Evolutionary conservation across 441 rosid species (phyloP).

Genomic region (Mallotus repandus): DNA sequence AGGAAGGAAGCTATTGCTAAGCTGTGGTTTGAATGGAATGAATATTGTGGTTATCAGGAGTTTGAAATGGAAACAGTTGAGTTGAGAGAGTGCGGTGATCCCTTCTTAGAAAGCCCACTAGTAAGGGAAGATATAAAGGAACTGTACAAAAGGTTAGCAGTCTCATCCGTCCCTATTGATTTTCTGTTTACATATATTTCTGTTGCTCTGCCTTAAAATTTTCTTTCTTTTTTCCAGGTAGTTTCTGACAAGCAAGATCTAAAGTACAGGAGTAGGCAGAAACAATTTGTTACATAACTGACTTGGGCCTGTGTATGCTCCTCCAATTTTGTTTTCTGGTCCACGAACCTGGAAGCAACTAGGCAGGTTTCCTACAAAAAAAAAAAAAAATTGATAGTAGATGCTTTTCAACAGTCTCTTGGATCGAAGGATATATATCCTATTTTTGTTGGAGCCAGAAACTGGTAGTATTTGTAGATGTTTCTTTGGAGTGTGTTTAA

Average conservation of each 20-base stretch:
- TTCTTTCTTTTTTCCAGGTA: conserved; percentile 37
- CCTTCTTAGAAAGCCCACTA: conserved; percentile 44
- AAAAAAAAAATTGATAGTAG: conserved; percentile 3
- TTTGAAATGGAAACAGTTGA: conserved; percentile 51
- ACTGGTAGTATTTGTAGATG: neutral
- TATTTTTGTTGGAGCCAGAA: neutral
- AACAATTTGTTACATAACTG: neutral
- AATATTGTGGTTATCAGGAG: conserved; percentile 50
- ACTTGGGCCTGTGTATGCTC: neutral
- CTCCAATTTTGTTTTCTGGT: neutral
- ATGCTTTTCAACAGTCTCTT: neutral
- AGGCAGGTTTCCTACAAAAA: neutral
- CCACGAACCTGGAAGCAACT: neutral
- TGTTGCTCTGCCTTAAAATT: conserved; percentile 1
- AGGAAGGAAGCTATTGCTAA: conserved; percentile 74
- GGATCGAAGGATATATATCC: neutral
- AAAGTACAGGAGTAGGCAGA: neutral
- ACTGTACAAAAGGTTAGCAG: conserved; percentile 58
- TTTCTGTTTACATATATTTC: neutral
- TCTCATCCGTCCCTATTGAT: neutral
- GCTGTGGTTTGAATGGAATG: conserved; percentile 94
- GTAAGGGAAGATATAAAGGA: conserved; percentile 48
- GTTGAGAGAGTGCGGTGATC: conserved; percentile 54
- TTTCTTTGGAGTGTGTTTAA: neutral
- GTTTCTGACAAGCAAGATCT: neutral